These are phyloP conservation scores for Capillidium heterosporum DNA, from an alignment of 371 early-diverging fungal species.

Conservation along the genomic window DNA sequence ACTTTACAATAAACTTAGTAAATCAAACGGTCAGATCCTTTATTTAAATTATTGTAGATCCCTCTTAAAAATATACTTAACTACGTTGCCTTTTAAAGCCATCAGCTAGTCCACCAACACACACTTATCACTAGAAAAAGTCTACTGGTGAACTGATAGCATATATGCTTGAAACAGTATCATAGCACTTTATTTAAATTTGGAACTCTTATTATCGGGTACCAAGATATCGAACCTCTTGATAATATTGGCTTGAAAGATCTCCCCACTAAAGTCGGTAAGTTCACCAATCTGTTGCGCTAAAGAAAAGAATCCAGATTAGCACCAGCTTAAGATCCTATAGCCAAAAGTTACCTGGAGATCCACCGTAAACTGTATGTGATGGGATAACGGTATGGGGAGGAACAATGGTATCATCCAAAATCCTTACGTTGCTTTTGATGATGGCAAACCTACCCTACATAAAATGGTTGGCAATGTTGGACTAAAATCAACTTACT, in stretches of 20 bases:
- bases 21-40: no score
- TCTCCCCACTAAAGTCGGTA: not conserved
- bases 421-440: slow-evolving; percentile 78
- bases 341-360: slow-evolving; percentile 30
- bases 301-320: not conserved
- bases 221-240: not conserved
- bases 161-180: no score
- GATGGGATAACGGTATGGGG: slow-evolving; percentile 84
- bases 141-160: no score
- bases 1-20: no score
- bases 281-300: not conserved
- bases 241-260: no score
- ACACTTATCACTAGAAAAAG: no score
- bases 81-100: no score
- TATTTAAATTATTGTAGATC: no score
- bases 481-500: not conserved
- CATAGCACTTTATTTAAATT: slow-evolving; percentile 1
- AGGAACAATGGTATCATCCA: slow-evolving; percentile 79
- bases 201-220: not conserved
- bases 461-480: not conserved
- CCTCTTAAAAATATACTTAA: no score
- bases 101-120: no score
- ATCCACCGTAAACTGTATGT: slow-evolving; percentile 66
- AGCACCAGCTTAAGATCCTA: not conserved
- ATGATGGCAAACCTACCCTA: slow-evolving; percentile 89